Evolutionary conservation across 208 protist genomes (phyloP), one percentile per base, ranked within the genome.

Genomic region (Naegleria lovaniensis): DNA sequence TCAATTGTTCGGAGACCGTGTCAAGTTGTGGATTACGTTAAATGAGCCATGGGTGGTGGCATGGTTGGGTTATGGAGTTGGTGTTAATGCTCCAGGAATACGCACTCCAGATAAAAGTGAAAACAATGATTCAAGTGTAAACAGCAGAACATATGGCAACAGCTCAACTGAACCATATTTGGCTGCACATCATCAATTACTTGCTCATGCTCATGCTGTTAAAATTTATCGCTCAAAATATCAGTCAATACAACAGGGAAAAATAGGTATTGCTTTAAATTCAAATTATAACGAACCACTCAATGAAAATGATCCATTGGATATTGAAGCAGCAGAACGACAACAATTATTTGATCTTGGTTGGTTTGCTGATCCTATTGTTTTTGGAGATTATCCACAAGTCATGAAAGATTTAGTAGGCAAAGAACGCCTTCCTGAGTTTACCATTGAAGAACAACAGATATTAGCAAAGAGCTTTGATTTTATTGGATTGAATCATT

Each of bases 351-450:
- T 91, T 40, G 6, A 22, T n/a, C 19, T 91, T 13, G 90, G 90
- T 40, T 91, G 90, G 90, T 91, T 90, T 91, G 90, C 79, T 39
- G 90, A 91, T 83, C 90, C 90, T 41, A 29, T 91, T 52, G 4
- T 91, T 0, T 55, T 43, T 55, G 90, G 90, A 33, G 90, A 91
- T 67, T 91, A 91, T 85, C 90, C 90, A 75, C 15, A 85, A 39
- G 16, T 36, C 5, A 91, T 91, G 90, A 85, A 67, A 36, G 19
- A 48, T 29, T 38, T 29, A 22, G 25, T 89, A 38, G 51, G 15
- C 5, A 83, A 83, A 16, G 5, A 55, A 5, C 29, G 90, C 33
- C 22, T 91, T 6, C 90, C 90, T 33, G 6, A 4, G 16, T 91
- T 91, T 16, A 91, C 76, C 19, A 33, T 36, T 5, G 3, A 85